phyloP scores from a whole-genome alignment of 2,329 filamentous ascomycete species.

The Penicillium sp. region DNA sequence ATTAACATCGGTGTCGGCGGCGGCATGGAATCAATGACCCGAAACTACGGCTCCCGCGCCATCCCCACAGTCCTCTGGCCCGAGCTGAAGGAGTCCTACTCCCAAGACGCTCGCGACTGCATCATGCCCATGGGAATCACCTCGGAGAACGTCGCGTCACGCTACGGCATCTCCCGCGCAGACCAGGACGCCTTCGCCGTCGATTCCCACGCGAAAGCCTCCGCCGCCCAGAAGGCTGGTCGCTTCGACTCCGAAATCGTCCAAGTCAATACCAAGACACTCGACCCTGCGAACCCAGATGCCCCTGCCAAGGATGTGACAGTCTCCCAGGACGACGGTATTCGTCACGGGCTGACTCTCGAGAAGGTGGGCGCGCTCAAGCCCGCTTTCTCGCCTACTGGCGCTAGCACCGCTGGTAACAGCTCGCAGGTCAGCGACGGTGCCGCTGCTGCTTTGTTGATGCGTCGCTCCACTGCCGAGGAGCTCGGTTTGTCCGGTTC shows the following conservation, averaged over 20 bases:
- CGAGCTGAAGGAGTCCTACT: constrained; percentile 61
- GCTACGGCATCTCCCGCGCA: constrained; percentile 69
- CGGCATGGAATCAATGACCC: constrained; percentile 95
- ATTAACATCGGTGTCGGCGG: constrained; percentile 76
- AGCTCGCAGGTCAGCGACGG: constrained; percentile 82
- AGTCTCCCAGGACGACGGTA: constrained; percentile 77
- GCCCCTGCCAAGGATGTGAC: constrained; percentile 59
- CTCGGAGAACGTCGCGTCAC: constrained; percentile 77
- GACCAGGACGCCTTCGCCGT: constrained; percentile 85
- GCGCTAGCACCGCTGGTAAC: constrained; percentile 82
- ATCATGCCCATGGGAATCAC: constrained; percentile 94
- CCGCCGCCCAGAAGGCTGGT: constrained; percentile 65
- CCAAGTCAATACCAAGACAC: constrained; percentile 69
- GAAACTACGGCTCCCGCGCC: constrained; percentile 81
- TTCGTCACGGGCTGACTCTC: constrained; percentile 64
- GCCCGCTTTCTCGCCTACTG: constrained; percentile 75
- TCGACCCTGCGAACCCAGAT: constrained; percentile 62
- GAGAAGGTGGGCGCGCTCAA: constrained; percentile 77
- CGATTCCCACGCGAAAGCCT: constrained; percentile 69
- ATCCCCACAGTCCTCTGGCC: constrained; percentile 82
- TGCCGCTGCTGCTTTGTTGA: constrained; percentile 77
- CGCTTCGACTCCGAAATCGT: constrained; percentile 77
- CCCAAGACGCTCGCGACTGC: constrained; percentile 74
- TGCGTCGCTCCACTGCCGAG: constrained; percentile 76
- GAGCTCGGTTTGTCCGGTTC: constrained; percentile 65